These are phyloP conservation scores for Auxenochlorella protothecoides DNA, from an alignment of 139 green algal genomes.

Conservation along the genomic window DNA sequence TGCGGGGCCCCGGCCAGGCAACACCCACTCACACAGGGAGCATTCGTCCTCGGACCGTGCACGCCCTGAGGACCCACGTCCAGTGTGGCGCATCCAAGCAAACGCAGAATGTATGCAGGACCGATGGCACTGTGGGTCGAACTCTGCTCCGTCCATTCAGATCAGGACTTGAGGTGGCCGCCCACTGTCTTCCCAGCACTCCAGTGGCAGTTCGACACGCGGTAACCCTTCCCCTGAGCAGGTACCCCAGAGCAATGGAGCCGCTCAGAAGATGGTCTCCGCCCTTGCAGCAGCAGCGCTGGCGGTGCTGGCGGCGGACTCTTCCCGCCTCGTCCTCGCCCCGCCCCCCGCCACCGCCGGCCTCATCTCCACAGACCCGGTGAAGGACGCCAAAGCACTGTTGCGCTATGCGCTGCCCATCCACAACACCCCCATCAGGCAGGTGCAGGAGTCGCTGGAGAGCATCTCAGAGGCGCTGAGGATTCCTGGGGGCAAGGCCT, in stretches of 20 bases:
- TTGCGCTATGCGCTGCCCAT: conserved; percentile 92
- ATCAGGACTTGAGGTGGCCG: neutral
- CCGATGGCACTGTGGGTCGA: too few species aligned
- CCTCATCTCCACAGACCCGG: conserved; percentile 34
- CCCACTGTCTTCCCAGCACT: neutral
- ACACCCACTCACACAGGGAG: too few species aligned
- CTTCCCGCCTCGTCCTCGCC: neutral
- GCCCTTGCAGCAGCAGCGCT: too few species aligned
- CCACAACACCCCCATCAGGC: conserved; percentile 78
- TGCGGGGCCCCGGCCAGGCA: too few species aligned
- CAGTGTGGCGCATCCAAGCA: too few species aligned
- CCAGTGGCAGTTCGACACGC: neutral
- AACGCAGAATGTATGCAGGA: too few species aligned
- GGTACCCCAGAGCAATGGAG: neutral
- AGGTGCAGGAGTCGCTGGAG: conserved; percentile 83
- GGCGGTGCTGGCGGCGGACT: too few species aligned
- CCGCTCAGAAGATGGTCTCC: too few species aligned
- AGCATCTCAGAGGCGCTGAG: conserved; percentile 76
- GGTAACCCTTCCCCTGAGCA: neutral
- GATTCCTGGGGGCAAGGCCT: conserved; percentile 72
- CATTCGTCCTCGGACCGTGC: too few species aligned
- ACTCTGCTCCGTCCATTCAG: too few species aligned
- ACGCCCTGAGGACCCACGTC: too few species aligned
- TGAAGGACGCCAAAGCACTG: conserved; percentile 85
- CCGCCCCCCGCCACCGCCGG: conserved; percentile 8